Conservation (phyloP, 177 flowering plant species). For the Tripterygium wilfordii region DNA sequence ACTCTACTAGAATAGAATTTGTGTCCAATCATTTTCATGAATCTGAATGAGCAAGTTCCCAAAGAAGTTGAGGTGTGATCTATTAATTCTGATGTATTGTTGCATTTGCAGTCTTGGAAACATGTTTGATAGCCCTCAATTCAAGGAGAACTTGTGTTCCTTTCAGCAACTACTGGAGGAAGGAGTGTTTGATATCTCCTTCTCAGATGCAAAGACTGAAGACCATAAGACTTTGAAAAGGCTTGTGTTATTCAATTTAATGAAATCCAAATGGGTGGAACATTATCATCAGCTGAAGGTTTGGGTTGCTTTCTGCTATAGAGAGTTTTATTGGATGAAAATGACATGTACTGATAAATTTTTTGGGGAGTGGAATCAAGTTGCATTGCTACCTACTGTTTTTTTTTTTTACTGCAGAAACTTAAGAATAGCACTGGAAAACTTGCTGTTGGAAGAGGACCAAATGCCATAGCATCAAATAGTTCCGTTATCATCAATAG, state of each 20-base stretch:
- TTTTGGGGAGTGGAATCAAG: no score
- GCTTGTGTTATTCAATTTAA: conserved; percentile 42
- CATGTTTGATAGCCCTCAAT: conserved; percentile 71
- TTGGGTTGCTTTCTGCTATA: conserved; percentile 10
- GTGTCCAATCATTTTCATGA: no score
- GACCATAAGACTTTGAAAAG: conserved; percentile 58
- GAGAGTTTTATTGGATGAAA: neutral
- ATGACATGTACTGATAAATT: no score
- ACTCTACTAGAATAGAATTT: no score
- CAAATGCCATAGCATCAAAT: conserved; percentile 20
- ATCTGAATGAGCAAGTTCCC: no score
- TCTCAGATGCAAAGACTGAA: conserved; percentile 40
- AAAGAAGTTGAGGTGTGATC: neutral
- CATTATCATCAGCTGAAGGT: conserved; percentile 65
- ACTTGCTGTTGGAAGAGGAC: conserved; percentile 21
- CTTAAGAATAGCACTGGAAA: conserved; percentile 24
- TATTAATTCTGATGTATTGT: conserved; percentile 6
- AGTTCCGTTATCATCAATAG: conserved; percentile 31
- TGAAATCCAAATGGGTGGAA: conserved; percentile 83
- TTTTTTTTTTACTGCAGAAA: conserved; percentile 33
- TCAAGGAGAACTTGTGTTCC: conserved; percentile 56
- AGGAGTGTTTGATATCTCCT: conserved; percentile 63
- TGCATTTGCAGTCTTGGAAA: conserved; percentile 53
- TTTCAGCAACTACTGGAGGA: conserved; percentile 72
- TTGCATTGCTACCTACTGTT: no score